Evolutionary conservation across 768 basidiomycete genomes (phyloP).

Genomic region (Russula dissimulans): DNA sequence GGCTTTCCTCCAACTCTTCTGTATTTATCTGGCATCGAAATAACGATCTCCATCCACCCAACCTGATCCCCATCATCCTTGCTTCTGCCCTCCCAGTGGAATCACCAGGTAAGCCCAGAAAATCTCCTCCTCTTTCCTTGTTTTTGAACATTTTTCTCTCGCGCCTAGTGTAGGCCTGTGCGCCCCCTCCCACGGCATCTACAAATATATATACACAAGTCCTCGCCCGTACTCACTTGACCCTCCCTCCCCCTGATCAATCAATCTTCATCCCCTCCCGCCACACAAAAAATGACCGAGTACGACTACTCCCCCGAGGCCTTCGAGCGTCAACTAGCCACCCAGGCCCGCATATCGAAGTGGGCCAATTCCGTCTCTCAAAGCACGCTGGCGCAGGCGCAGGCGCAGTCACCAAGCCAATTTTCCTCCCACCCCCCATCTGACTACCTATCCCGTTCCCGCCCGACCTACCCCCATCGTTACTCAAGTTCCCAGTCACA

Average conservation of each 20-base stretch:
- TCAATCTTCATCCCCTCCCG: background rate
- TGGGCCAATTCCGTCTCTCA: slow-evolving; percentile 36
- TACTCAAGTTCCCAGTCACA: slow-evolving; percentile 1
- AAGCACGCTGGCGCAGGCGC: no score
- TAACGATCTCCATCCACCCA: background rate
- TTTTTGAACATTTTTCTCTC: background rate
- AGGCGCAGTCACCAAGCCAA: slow-evolving; percentile 25
- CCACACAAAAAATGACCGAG: slow-evolving; percentile 38
- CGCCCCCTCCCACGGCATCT: background rate
- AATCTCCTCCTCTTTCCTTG: background rate
- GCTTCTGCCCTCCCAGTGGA: background rate
- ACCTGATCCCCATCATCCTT: background rate
- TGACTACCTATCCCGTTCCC: slow-evolving; percentile 3
- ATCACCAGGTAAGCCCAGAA: background rate
- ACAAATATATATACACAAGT: background rate
- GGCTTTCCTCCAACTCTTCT: background rate
- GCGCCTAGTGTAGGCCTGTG: background rate
- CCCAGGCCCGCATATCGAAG: slow-evolving; percentile 39
- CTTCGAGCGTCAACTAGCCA: slow-evolving; percentile 36
- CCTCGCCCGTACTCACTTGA: no score
- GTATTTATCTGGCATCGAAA: background rate
- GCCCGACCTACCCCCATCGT: background rate
- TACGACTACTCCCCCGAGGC: slow-evolving; percentile 55
- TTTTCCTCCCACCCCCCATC: background rate
- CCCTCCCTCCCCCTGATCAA: background rate